Evolutionary conservation across 768 basidiomycete genomes (phyloP).

Genomic region (Tulasnella sp.): DNA sequence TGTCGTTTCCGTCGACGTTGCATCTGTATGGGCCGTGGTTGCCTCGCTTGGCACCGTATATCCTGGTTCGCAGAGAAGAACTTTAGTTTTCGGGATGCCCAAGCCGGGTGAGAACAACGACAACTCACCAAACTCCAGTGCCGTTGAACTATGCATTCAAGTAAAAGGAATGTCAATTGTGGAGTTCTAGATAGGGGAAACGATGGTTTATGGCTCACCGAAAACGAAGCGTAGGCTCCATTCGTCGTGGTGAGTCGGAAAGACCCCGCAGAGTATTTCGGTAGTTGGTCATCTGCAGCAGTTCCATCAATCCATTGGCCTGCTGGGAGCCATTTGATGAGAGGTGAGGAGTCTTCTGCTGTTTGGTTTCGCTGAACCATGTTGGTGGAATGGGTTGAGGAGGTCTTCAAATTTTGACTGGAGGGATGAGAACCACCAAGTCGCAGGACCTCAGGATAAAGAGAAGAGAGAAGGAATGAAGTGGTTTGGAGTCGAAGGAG

Average conservation of each 20-base stretch:
- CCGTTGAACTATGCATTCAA: background rate
- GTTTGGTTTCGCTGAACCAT: background rate
- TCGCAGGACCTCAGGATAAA: background rate
- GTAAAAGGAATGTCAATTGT: background rate
- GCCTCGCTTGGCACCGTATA: background rate
- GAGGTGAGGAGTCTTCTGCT: background rate
- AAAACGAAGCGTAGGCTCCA: background rate
- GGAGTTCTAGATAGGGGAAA: background rate
- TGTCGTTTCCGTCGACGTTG: background rate
- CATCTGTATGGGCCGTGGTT: slow-evolving; percentile 8
- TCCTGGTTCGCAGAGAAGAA: background rate
- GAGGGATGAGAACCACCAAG: background rate
- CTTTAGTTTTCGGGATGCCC: background rate
- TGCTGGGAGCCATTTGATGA: background rate
- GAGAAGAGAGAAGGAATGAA: background rate
- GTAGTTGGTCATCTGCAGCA: background rate
- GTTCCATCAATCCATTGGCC: background rate
- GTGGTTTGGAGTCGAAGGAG: background rate
- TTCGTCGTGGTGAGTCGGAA: background rate
- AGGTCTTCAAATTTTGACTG: background rate
- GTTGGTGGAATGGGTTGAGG: background rate
- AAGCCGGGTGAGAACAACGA: background rate
- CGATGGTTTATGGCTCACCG: background rate
- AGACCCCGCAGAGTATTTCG: background rate
- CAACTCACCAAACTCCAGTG: background rate